Evolutionary conservation across 768 basidiomycete species (phyloP).

Genomic region (Boletus eberwhitei): DNA sequence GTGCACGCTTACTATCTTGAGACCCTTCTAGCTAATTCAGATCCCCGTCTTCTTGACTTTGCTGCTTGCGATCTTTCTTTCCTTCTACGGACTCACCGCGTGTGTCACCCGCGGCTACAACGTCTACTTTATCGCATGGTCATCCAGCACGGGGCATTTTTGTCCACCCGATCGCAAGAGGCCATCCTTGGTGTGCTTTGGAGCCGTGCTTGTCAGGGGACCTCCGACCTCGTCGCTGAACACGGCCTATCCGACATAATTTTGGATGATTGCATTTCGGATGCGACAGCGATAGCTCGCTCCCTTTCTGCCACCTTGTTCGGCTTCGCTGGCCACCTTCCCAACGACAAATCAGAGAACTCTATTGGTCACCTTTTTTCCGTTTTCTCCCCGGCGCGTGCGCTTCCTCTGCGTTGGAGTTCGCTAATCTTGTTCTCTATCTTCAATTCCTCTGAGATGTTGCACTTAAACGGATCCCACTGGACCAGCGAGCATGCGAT

Average conservation of each 20-base stretch:
- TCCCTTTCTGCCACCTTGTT: constrained; percentile 15
- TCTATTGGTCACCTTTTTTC: constrained; percentile 5
- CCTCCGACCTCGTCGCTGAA: background rate
- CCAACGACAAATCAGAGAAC: background rate
- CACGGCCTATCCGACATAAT: background rate
- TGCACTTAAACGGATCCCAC: background rate
- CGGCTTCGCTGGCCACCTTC: background rate
- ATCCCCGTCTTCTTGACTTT: constrained; percentile 27
- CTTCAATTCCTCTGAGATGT: constrained; percentile 11
- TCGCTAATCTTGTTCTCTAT: constrained; percentile 40
- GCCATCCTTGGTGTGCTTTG: constrained; percentile 36
- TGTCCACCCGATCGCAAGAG: constrained; percentile 31
- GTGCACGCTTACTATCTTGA: constrained; percentile 48
- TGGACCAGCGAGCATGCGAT: constrained; percentile 1
- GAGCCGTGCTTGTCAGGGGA: constrained; percentile 28
- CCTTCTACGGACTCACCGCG: constrained; percentile 32
- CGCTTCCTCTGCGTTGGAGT: constrained; percentile 40
- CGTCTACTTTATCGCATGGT: constrained; percentile 42
- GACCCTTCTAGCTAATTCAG: constrained; percentile 33
- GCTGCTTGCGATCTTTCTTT: constrained; percentile 34
- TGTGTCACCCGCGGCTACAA: constrained; percentile 36
- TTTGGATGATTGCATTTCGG: background rate
- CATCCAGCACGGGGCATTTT: constrained; percentile 22
- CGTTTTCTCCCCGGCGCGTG: constrained; percentile 29
- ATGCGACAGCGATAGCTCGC: constrained; percentile 13